Conservation (phyloP, 352 stramenopile genomes). For the Hyaloperonospora arabidopsidis region DNA sequence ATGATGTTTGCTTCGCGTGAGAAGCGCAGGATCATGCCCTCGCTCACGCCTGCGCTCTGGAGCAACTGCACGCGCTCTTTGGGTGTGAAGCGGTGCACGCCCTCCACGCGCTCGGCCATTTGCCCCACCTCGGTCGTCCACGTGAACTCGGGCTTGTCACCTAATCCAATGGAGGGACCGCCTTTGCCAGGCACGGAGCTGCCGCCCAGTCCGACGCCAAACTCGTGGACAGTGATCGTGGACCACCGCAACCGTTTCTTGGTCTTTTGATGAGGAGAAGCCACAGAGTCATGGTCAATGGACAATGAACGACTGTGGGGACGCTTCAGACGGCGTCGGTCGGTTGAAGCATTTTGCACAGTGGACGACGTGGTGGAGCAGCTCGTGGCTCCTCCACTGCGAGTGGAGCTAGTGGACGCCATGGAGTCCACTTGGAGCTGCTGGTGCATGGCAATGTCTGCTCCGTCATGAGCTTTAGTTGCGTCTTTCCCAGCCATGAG, state of each 20-base stretch:
- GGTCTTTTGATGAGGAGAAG: constrained; percentile 10
- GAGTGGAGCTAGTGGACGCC: no score
- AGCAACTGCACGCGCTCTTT: constrained; percentile 47
- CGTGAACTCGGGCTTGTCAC: constrained; percentile 44
- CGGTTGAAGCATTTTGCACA: constrained; percentile 4
- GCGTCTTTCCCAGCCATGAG: no score
- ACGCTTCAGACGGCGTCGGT: constrained; percentile 12
- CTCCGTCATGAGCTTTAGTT: no score
- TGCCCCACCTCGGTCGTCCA: constrained; percentile 55
- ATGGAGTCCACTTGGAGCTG: no score
- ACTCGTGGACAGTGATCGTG: constrained; percentile 55
- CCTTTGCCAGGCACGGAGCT: constrained; percentile 44
- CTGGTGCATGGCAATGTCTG: no score
- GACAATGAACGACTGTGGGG: constrained; percentile 7
- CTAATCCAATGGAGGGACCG: constrained; percentile 44
- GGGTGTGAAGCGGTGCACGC: constrained; percentile 46
- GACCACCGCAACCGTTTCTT: constrained; percentile 49
- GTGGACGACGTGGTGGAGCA: constrained; percentile 1
- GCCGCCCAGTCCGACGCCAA: constrained; percentile 41
- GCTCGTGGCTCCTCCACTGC: no score
- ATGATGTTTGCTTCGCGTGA: constrained; percentile 60
- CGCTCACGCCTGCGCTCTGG: constrained; percentile 39
- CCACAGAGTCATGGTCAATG: neutral
- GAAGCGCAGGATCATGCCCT: constrained; percentile 62
- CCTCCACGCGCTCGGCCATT: constrained; percentile 54